These are phyloP conservation scores for Cyclotella choctawhatcheeana DNA, from an alignment of 108 stramenopile species.

Conservation along the genomic window DNA sequence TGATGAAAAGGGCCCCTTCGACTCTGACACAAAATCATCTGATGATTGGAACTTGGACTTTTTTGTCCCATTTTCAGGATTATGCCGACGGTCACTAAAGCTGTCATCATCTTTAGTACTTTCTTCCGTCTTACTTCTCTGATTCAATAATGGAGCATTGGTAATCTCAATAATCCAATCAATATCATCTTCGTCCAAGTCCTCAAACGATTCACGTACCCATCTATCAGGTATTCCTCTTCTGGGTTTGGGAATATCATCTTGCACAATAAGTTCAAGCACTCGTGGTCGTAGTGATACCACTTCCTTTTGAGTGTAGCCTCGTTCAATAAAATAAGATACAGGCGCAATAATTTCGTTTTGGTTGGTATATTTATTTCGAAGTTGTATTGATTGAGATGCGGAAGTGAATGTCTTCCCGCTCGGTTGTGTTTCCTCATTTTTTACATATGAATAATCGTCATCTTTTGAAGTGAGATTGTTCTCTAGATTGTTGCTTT, in stretches of 20 bases:
- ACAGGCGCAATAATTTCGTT: conserved; percentile 38
- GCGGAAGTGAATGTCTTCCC: too few species aligned
- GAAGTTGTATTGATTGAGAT: conserved; percentile 37
- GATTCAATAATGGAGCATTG: too few species aligned
- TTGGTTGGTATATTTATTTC: conserved; percentile 36
- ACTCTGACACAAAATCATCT: conserved; percentile 11
- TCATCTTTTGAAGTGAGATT: too few species aligned
- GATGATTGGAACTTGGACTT: neutral
- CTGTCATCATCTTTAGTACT: too few species aligned
- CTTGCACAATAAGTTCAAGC: conserved; percentile 63
- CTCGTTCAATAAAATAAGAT: conserved; percentile 42
- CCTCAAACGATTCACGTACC: conserved; percentile 46
- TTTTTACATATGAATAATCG: too few species aligned
- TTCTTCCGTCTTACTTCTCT: too few species aligned
- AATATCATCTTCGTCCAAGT: conserved; percentile 30
- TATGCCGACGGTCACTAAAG: neutral
- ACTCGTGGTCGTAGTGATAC: conserved; percentile 55
- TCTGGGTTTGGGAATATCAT: conserved; percentile 56
- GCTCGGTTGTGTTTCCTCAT: too few species aligned
- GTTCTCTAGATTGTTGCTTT: too few species aligned
- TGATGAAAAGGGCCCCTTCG: conserved; percentile 37
- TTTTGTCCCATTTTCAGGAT: neutral
- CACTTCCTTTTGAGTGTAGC: conserved; percentile 61
- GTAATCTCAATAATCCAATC: conserved; percentile 50
- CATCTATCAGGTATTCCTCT: conserved; percentile 70